Conservation (phyloP, 805 yeast species). For the Wickerhamiella alocasiicola region DNA sequence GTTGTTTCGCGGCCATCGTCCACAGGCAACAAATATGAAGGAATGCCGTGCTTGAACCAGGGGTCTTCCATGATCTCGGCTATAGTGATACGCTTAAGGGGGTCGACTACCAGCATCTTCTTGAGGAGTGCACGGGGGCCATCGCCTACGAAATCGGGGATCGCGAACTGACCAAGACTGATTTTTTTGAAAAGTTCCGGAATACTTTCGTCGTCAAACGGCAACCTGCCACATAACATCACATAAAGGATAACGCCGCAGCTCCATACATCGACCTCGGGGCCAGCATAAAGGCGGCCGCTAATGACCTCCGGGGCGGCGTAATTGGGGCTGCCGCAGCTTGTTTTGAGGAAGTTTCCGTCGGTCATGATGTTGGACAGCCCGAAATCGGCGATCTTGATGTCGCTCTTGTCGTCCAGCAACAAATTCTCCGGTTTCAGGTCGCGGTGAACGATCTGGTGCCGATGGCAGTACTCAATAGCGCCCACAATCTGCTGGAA, state of each 20-base stretch:
- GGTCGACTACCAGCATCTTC: constrained; percentile 88
- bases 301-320: constrained; percentile 97
- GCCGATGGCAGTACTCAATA: constrained; percentile 91
- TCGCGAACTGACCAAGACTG: constrained; percentile 80
- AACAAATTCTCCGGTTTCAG: constrained; percentile 89
- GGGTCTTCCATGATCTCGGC: constrained; percentile 87
- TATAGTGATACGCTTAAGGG: constrained; percentile 83
- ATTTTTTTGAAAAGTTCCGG: constrained; percentile 90
- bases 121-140: constrained; percentile 78
- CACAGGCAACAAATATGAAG: constrained; percentile 63
- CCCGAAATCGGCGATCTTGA: constrained; percentile 94
- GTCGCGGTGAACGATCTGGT: constrained; percentile 92
- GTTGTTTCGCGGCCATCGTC: constrained; percentile 25
- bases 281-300: constrained; percentile 92
- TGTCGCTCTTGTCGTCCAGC: constrained; percentile 79
- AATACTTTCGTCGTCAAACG: constrained; percentile 91
- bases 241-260: constrained; percentile 92
- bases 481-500: constrained; percentile 96
- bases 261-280: constrained; percentile 97
- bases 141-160: constrained; percentile 72
- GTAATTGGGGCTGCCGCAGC: constrained; percentile 94
- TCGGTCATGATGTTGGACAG: constrained; percentile 93
- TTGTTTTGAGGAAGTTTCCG: constrained; percentile 86
- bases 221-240: constrained; percentile 90
- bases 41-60: constrained; percentile 77